Evolutionary conservation across 495 filamentous ascomycete species (phyloP).

Genomic region (Bombardia bombarda): DNA sequence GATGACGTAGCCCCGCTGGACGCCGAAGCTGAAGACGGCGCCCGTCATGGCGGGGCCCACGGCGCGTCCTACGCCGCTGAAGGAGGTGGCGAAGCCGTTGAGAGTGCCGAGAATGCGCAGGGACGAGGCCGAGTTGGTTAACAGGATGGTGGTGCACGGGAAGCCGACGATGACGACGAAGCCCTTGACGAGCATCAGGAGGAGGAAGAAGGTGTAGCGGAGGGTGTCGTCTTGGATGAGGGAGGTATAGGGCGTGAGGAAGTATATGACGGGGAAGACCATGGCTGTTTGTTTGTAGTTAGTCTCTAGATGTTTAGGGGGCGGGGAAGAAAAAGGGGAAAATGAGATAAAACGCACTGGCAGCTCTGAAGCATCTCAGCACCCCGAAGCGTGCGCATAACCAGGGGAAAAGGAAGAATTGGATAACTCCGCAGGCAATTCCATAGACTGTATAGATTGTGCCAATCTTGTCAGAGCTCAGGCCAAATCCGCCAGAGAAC

Average conservation of each 20-base stretch:
- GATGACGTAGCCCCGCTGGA: slow-evolving; percentile 62
- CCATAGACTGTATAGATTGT: slow-evolving; percentile 70
- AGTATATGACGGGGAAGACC: slow-evolving; percentile 63
- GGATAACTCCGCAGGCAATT: slow-evolving; percentile 59
- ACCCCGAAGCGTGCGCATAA: slow-evolving; percentile 63
- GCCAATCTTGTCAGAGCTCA: slow-evolving; percentile 64
- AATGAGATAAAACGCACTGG: slow-evolving; percentile 27
- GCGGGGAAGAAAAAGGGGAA: background rate
- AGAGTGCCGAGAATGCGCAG: slow-evolving; percentile 75
- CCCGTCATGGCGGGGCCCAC: slow-evolving; percentile 65
- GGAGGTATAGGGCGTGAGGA: slow-evolving; percentile 65
- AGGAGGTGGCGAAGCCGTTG: slow-evolving; percentile 78
- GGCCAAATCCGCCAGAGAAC: slow-evolving; percentile 71
- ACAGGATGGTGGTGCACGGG: slow-evolving; percentile 77
- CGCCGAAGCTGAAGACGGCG: slow-evolving; percentile 59
- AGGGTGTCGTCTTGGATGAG: slow-evolving; percentile 40
- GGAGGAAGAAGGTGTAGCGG: slow-evolving; percentile 40
- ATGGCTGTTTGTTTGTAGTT: slow-evolving; percentile 17
- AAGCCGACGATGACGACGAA: slow-evolving; percentile 71
- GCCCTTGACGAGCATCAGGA: slow-evolving; percentile 60
- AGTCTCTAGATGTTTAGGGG: background rate
- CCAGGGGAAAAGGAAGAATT: slow-evolving; percentile 72
- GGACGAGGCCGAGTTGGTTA: slow-evolving; percentile 77
- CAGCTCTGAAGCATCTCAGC: slow-evolving; percentile 55
- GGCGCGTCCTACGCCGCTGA: slow-evolving; percentile 71